A percentile compares a stretch with the other conserved stretches of the same genome.
These are phyloP conservation scores for Dendrobium chrysotoxum DNA, from an alignment of 106 monocot species.

Conservation along the genomic window DNA sequence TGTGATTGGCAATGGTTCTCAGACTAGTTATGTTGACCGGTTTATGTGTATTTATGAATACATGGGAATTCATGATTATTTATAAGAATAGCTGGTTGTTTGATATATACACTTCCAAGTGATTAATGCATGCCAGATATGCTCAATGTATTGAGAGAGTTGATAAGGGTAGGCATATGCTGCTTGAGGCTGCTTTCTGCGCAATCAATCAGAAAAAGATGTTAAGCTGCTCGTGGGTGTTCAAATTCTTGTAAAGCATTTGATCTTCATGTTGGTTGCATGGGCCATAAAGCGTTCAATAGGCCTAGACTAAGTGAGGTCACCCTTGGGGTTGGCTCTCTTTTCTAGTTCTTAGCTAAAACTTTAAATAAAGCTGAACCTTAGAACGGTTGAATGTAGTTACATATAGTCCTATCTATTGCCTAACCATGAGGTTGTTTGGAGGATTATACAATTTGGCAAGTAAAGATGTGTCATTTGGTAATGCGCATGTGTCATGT, in stretches of 20 bases:
- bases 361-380: no score
- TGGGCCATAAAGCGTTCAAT: not conserved
- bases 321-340: no score
- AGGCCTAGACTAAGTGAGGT: no score
- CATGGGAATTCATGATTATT: not conserved
- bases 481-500: no score
- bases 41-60: not conserved
- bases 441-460: no score
- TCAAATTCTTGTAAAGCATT: not conserved
- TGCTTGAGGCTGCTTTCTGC: not conserved
- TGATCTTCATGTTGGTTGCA: not conserved
- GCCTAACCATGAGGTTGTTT: no score
- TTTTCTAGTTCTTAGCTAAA: no score
- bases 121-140: not conserved
- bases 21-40: not conserved
- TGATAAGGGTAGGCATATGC: not conserved
- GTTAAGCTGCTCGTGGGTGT: not conserved
- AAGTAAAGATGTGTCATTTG: no score
- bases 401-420: no score
- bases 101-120: not conserved
- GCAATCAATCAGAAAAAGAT: not conserved
- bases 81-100: not conserved
- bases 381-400: no score
- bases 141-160: not conserved
- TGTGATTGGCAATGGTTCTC: not conserved